Conservation (phyloP, 352 stramenopile species). For the Globisporangium alternatum region DNA sequence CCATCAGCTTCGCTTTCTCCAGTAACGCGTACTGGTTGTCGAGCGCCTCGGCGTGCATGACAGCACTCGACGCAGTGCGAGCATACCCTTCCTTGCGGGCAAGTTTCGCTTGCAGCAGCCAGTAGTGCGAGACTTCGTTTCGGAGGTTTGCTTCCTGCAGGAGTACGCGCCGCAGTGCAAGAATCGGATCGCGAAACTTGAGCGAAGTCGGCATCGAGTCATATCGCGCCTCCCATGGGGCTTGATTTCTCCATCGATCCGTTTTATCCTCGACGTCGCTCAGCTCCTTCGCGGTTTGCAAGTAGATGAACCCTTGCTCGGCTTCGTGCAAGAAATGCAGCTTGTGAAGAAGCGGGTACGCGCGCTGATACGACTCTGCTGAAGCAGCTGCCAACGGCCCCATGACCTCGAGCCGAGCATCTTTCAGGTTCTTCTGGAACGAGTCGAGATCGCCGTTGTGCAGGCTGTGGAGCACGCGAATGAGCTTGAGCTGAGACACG, state of each 20-base stretch:
- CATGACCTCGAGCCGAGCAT: slow-evolving; percentile 71
- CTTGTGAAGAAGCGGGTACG: slow-evolving; percentile 72
- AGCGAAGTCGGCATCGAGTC: slow-evolving; percentile 71
- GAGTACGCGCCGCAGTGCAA: slow-evolving; percentile 78
- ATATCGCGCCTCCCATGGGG: slow-evolving; percentile 69
- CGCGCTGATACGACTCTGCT: slow-evolving; percentile 71
- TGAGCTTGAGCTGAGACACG: slow-evolving; percentile 72
- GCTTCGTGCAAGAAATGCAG: slow-evolving; percentile 77
- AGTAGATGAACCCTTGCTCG: slow-evolving; percentile 66
- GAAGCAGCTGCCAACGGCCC: slow-evolving; percentile 63
- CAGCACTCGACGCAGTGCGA: slow-evolving; percentile 72
- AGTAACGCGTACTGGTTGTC: slow-evolving; percentile 70
- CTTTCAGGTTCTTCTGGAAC: slow-evolving; percentile 58
- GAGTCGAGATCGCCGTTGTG: slow-evolving; percentile 50
- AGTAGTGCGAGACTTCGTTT: slow-evolving; percentile 75
- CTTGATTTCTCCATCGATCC: slow-evolving; percentile 52
- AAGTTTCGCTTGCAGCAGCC: slow-evolving; percentile 81
- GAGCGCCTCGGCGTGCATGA: slow-evolving; percentile 83
- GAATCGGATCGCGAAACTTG: slow-evolving; percentile 80
- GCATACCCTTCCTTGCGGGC: slow-evolving; percentile 81
- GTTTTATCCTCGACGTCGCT: slow-evolving; percentile 27
- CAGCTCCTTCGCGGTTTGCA: slow-evolving; percentile 31
- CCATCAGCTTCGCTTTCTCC: slow-evolving; percentile 81
- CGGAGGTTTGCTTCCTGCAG: slow-evolving; percentile 61
- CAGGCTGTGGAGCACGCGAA: slow-evolving; percentile 78